Evolutionary conservation across 176 grass and related monocot species (phyloP).

Genomic region (Metroxylon sagu): DNA sequence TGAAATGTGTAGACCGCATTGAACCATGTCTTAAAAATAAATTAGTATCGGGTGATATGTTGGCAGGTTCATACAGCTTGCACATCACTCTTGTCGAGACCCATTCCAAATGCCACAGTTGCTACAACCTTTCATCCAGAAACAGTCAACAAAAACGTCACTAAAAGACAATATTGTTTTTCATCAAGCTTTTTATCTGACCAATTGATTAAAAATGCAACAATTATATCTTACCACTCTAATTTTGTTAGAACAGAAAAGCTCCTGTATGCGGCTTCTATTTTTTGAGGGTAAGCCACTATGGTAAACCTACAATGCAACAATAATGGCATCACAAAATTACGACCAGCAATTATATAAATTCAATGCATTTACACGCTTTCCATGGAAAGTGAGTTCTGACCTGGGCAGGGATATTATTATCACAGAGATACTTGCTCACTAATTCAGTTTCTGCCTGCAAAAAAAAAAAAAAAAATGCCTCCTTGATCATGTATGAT

Average conservation of each 20-base stretch:
- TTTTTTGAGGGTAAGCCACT: constrained; percentile 85
- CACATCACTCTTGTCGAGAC: constrained; percentile 97
- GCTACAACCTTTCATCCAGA: constrained; percentile 57
- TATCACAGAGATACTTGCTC: constrained; percentile 77
- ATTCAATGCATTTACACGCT: constrained; percentile 9
- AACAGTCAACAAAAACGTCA: too few species aligned
- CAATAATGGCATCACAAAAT: not conserved
- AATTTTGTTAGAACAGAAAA: constrained; percentile 89
- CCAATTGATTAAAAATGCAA: not conserved
- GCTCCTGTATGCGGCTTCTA: constrained; percentile 56
- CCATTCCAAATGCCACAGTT: constrained; percentile 97
- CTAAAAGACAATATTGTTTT: too few species aligned
- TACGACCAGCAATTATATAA: constrained; percentile 11
- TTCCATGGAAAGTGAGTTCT: constrained; percentile 15
- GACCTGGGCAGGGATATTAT: constrained; percentile 73
- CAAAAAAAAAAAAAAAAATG: constrained; percentile 3
- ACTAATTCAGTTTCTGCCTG: constrained; percentile 83
- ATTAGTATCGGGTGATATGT: too few species aligned
- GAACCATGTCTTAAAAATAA: not conserved
- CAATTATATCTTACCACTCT: constrained; percentile 56
- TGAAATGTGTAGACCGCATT: not conserved
- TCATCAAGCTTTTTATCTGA: too few species aligned
- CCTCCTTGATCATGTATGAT: not conserved
- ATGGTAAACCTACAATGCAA: constrained; percentile 59
- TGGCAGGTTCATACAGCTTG: constrained; percentile 52